Evolutionary conservation across 805 yeast species (phyloP).

Genomic region (Sugiyamaella lignohabitans): DNA sequence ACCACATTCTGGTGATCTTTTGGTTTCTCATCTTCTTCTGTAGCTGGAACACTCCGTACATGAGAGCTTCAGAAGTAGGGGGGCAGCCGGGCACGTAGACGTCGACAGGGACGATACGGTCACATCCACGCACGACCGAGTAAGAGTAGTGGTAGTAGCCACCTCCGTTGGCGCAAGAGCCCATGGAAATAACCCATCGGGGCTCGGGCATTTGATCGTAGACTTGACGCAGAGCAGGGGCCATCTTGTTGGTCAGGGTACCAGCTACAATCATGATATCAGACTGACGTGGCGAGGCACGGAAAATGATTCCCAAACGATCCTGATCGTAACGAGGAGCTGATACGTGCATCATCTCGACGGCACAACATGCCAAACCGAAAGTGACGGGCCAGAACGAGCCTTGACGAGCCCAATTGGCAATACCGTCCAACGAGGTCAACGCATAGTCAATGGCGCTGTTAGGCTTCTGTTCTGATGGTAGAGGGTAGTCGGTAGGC

Average conservation of each 20-base stretch:
- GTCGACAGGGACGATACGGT: constrained; percentile 81
- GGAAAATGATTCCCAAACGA: constrained; percentile 84
- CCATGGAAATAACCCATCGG: constrained; percentile 92
- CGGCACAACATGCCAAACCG: constrained; percentile 91
- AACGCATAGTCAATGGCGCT: constrained; percentile 72
- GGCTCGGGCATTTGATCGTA: constrained; percentile 95
- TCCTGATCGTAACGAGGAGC: constrained; percentile 90
- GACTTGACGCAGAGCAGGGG: constrained; percentile 87
- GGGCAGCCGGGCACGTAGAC: constrained; percentile 92
- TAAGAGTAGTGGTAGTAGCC: constrained; percentile 88
- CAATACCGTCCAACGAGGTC: constrained; percentile 73
- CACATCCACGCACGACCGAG: constrained; percentile 86
- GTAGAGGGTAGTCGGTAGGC: constrained; percentile 65
- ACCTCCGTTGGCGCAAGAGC: constrained; percentile 91
- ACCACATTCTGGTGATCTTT: constrained; percentile 79
- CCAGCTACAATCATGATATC: constrained; percentile 93
- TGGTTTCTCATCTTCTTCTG: constrained; percentile 86
- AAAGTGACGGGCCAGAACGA: constrained; percentile 92
- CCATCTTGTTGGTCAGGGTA: constrained; percentile 87
- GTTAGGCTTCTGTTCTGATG: constrained; percentile 54
- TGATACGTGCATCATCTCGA: constrained; percentile 91
- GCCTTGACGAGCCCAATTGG: constrained; percentile 88
- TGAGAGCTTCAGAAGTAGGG: constrained; percentile 82
- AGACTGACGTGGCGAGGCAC: constrained; percentile 89
- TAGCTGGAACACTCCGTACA: constrained; percentile 84